Conservation (phyloP, 2,329 filamentous ascomycete species). For the Xylariales sp. region DNA sequence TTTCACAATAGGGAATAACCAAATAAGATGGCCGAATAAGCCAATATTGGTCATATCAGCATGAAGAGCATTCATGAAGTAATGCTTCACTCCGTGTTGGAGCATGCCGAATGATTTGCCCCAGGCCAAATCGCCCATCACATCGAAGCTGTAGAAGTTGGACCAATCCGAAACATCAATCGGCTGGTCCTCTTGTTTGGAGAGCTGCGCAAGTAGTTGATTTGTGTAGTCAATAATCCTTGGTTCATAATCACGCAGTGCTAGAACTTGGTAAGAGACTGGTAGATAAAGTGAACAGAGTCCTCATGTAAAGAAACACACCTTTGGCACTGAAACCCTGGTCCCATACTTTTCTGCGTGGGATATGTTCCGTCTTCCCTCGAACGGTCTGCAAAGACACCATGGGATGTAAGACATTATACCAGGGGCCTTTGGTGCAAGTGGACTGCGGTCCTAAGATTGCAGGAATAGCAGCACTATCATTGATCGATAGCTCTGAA, state of each 20-base stretch:
- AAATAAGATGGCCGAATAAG: constrained; percentile 17
- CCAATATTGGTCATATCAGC: constrained; percentile 17
- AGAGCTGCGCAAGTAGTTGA: constrained; percentile 15
- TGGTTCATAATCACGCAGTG: constrained; percentile 19
- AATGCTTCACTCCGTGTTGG: constrained; percentile 7
- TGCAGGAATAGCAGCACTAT: neutral
- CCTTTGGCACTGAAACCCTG: constrained; percentile 1
- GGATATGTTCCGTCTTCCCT: neutral
- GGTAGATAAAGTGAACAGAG: neutral
- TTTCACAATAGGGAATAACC: constrained; percentile 16
- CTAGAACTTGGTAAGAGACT: constrained; percentile 1
- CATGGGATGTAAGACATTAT: constrained; percentile 1
- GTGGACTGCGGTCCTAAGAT: neutral
- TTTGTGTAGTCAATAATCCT: constrained; percentile 14
- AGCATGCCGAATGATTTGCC: constrained; percentile 26
- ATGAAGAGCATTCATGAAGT: constrained; percentile 19
- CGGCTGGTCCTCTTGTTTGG: constrained; percentile 6
- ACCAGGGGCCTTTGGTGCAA: constrained; percentile 3
- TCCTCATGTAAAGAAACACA: neutral
- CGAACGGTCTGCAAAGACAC: constrained; percentile 1
- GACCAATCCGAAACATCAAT: constrained; percentile 21
- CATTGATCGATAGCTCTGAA: constrained; percentile 1
- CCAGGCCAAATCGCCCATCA: constrained; percentile 28
- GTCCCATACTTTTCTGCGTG: constrained; percentile 1
- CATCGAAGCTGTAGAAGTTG: constrained; percentile 26